Conservation (phyloP, 2,329 filamentous ascomycete genomes). For the Lecanicillium sp. region DNA sequence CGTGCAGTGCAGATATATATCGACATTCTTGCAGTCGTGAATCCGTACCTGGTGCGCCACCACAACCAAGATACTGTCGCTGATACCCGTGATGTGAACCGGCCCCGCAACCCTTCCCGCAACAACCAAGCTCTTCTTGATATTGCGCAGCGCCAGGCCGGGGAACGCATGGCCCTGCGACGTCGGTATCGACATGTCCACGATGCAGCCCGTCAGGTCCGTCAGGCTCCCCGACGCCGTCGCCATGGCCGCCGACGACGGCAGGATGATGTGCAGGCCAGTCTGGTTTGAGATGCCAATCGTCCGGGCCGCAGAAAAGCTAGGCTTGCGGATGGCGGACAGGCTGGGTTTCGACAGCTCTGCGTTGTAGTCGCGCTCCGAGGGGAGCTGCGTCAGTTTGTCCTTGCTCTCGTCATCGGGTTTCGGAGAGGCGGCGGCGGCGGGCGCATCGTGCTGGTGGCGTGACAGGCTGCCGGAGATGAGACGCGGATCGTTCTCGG, state of each 20-base stretch:
- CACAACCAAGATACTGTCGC: conserved; percentile 70
- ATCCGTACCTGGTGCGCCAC: conserved; percentile 84
- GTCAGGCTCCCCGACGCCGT: conserved; percentile 69
- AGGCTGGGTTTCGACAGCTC: conserved; percentile 40
- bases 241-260: conserved; percentile 61
- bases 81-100: conserved; percentile 72
- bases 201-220: conserved; percentile 62
- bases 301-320: conserved; percentile 55
- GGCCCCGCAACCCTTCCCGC: conserved; percentile 74
- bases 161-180: conserved; percentile 57
- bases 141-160: conserved; percentile 59
- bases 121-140: conserved; percentile 66
- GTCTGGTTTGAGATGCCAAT: conserved; percentile 62
- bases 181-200: conserved; percentile 71
- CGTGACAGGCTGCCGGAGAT: conserved; percentile 30
- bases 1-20: conserved; percentile 74
- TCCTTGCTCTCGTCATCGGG: conserved; percentile 17
- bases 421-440: not conserved
- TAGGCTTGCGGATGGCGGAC: conserved; percentile 50
- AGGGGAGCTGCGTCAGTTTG: conserved; percentile 17
- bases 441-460: conserved; percentile 18
- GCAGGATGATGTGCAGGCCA: conserved; percentile 70
- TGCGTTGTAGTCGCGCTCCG: conserved; percentile 46
- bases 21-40: conserved; percentile 76
- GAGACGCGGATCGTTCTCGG: conserved; percentile 38